Evolutionary conservation across 2,329 filamentous ascomycete genomes (phyloP).

Genomic region (Phialocephala sp.): DNA sequence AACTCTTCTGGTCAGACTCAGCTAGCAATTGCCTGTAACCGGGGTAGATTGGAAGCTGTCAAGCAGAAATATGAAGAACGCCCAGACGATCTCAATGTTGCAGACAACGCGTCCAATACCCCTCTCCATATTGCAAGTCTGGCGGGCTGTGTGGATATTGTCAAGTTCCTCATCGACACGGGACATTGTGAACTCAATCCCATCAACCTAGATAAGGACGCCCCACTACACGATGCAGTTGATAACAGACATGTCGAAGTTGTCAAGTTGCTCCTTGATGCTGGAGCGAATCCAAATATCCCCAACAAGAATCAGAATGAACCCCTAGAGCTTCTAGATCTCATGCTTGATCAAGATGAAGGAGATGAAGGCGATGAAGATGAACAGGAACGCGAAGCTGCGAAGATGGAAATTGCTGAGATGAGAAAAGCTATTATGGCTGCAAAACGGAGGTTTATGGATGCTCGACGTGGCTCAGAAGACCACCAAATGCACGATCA

Average conservation of each 20-base stretch:
- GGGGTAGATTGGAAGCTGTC: constrained; percentile 80
- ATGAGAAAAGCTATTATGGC: constrained; percentile 74
- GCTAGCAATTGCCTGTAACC: constrained; percentile 87
- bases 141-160: constrained; percentile 84
- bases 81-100: constrained; percentile 85
- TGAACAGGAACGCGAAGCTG: constrained; percentile 19
- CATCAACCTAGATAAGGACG: constrained; percentile 83
- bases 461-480: constrained; percentile 62
- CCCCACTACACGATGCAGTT: constrained; percentile 92
- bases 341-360: constrained; percentile 52
- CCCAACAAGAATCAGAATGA: constrained; percentile 93
- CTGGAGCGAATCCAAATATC: constrained; percentile 89
- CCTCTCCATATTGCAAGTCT: constrained; percentile 92
- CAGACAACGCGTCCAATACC: constrained; percentile 95
- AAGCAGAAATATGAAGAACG: constrained; percentile 73
- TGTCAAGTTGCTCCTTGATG: constrained; percentile 80
- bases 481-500: constrained; percentile 52
- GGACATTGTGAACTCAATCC: constrained; percentile 74
- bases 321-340: constrained; percentile 81
- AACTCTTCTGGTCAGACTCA: constrained; percentile 93
- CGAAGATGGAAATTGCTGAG: constrained; percentile 49
- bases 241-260: constrained; percentile 94
- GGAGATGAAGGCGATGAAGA: constrained; percentile 53
- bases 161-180: constrained; percentile 82
- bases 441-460: constrained; percentile 57